A percentile compares a stretch with the other conserved stretches of the same genome.
Evolutionary conservation across 2,329 filamentous ascomycete species (phyloP).

Genomic region (Fusarium drepaniforme): DNA sequence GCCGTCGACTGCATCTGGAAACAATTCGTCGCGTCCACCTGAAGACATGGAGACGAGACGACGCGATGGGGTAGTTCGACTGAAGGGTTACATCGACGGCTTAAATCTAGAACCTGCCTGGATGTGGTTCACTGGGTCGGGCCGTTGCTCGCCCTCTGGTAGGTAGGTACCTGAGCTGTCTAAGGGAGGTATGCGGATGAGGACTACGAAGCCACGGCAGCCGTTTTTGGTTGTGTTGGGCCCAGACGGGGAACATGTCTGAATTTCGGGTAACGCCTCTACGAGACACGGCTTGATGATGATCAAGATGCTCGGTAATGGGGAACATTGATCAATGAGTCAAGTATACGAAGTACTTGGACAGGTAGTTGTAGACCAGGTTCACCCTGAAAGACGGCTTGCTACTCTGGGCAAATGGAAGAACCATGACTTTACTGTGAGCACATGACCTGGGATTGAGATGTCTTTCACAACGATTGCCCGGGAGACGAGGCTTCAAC

Average conservation of each 20-base stretch:
- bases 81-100: slow-evolving; percentile 36
- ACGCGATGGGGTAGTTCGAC: slow-evolving; percentile 27
- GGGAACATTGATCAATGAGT: background rate
- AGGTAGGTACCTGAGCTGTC: slow-evolving; percentile 24
- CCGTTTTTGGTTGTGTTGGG: slow-evolving; percentile 4
- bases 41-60: slow-evolving; percentile 26
- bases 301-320: slow-evolving; percentile 14
- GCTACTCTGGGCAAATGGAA: slow-evolving; percentile 26
- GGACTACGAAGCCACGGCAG: slow-evolving; percentile 21
- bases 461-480: slow-evolving; percentile 8
- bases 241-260: slow-evolving; percentile 6
- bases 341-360: slow-evolving; percentile 4
- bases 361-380: background rate
- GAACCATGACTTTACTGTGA: slow-evolving; percentile 12
- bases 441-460: slow-evolving; percentile 11
- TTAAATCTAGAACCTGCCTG: slow-evolving; percentile 35
- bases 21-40: slow-evolving; percentile 3
- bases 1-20: slow-evolving; percentile 2
- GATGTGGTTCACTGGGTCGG: slow-evolving; percentile 37
- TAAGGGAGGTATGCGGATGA: slow-evolving; percentile 23
- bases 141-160: slow-evolving; percentile 31
- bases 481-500: slow-evolving; percentile 10
- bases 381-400: slow-evolving; percentile 4
- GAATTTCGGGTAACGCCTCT: slow-evolving; percentile 3
- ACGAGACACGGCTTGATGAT: slow-evolving; percentile 7